Evolutionary conservation across 345 rosid genomes (phyloP), one percentile per base, ranked within the genome.

Genomic region (Passiflora organensis): DNA sequence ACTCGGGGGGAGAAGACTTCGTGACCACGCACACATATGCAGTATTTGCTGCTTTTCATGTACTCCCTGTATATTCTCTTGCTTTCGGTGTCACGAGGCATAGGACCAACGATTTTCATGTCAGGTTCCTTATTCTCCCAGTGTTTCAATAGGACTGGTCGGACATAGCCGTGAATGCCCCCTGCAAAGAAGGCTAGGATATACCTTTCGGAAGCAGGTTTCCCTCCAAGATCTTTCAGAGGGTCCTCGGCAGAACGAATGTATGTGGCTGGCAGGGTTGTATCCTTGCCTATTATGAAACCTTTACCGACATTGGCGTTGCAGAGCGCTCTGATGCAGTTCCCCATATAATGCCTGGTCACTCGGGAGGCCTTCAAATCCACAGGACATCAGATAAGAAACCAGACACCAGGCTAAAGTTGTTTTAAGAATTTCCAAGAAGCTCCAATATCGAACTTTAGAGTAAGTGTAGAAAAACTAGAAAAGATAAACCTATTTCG

Each of bases 141-240:
- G 58, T 60, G 64, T 43, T 69, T 74, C n/a, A 78, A 72, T 20
- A 85, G 71, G 39, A 79, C 69, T 0, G 91, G 88, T 23, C 90
- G 80, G 42, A 91, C 80, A 74, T 85, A 83, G 19, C 98, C 93
- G 0, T 91, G 95, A 84, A 80, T 82, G 49, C 88, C 74, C 49
- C 98, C 96, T 2, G 96, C 98, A 63, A 87, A 87, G 71, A 91
- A 91, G 55, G 96, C 93, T 25, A 91, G 89, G 32, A 72, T 61
- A 54, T 64, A 62, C 42, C 98, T 78, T 38, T 82, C 80, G 0
- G 71, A 78, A 19, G 89, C 75, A 64, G 79, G 59, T 53, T 71
- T 85, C n/a, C 93, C 98, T 9, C 98, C 95, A 0, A 76, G 63
- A 52, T 82, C 73, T 67, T 78, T 74, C 11, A 64, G 58, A 54